Evolutionary conservation across 2,329 filamentous ascomycete species (phyloP).

Genomic region (Botrytis hyacinthi): DNA sequence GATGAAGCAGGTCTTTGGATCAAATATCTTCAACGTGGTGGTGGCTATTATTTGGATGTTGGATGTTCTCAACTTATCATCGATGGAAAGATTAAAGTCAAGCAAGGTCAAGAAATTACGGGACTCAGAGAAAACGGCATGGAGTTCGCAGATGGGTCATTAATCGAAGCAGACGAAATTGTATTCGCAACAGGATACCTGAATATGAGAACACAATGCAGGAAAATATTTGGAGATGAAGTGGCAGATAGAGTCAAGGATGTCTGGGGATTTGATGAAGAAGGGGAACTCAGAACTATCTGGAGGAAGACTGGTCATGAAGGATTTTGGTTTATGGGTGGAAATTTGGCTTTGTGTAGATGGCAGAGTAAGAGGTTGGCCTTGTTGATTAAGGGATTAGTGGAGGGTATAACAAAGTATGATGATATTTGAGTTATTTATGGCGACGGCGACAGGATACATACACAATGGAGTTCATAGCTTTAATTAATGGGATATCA

Average conservation of each 20-base stretch:
- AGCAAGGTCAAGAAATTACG: conserved; percentile 47
- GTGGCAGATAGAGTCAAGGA: conserved; percentile 49
- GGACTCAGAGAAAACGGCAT: conserved; percentile 42
- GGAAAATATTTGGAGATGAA: conserved; percentile 50
- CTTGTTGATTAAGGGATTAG: conserved; percentile 49
- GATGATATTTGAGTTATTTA: conserved; percentile 24
- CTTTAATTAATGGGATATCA: neutral
- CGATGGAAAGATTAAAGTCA: conserved; percentile 54
- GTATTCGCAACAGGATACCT: conserved; percentile 51
- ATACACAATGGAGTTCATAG: neutral
- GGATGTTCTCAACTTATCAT: conserved; percentile 51
- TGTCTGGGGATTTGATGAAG: conserved; percentile 50
- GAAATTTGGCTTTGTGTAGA: conserved; percentile 49
- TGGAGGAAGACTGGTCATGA: conserved; percentile 49
- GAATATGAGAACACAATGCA: conserved; percentile 52
- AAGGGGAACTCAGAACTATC: conserved; percentile 48
- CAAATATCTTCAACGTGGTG: conserved; percentile 60
- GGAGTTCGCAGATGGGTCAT: conserved; percentile 46
- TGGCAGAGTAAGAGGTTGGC: conserved; percentile 48
- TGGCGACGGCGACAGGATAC: neutral
- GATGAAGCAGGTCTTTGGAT: conserved; percentile 52
- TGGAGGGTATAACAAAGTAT: conserved; percentile 41
- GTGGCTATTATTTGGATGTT: conserved; percentile 57
- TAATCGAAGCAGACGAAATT: conserved; percentile 52
- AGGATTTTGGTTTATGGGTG: conserved; percentile 53